Base-by-base conservation (phyloP, 148 eudicot species). In the Rhododendron ferrugineum region DNA sequence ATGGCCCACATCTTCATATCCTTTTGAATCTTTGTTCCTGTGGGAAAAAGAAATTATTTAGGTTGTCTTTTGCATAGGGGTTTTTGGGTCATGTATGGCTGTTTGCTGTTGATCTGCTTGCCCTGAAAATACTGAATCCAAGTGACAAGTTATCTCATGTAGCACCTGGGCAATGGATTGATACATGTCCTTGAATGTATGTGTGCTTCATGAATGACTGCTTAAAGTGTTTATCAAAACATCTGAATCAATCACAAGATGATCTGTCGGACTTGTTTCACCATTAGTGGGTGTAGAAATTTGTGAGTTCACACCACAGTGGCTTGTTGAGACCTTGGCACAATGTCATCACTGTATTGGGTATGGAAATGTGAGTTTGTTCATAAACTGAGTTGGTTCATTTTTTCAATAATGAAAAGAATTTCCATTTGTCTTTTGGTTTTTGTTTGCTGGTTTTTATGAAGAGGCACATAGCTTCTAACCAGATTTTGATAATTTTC, bases 71-170 rank as follows among this genome's bases (percentile, higher is more conserved):
- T 78, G 56, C 56, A 1, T 44, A 44, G 40, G 28, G 22, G 4
- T 34, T 34, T 73, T 34, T 73, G 78, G 28, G 81, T 47, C 54
- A 42, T 47, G 36, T 78, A 78, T 44, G 52, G 32, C 54, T 3
- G 54, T 20, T n/a, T 28, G 54, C n/a, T 78, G 32, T 42, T 78
- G 23, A 11, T 78, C 30, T 42, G 7, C 56, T 23, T 78, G 32
- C 80, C 32, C 42, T 44, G 80, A 78, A 23, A 78, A 49, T 78
- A 47, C 32, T 78, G 81, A 78, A 47, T 78, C 58, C 81, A 47
- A 26, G 50, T 22, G 54, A 78, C n/a, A 46, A 46, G 58, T 78
- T 47, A 46, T 49, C 81, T 78, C 36, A 47, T 78, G 60, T 26
- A 78, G 81, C 22, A 14, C 34, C 58, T 78, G 36, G 58, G 60